Evolutionary conservation across 2,329 filamentous ascomycete genomes (phyloP).

Genomic region (Arthroderma uncinatum): DNA sequence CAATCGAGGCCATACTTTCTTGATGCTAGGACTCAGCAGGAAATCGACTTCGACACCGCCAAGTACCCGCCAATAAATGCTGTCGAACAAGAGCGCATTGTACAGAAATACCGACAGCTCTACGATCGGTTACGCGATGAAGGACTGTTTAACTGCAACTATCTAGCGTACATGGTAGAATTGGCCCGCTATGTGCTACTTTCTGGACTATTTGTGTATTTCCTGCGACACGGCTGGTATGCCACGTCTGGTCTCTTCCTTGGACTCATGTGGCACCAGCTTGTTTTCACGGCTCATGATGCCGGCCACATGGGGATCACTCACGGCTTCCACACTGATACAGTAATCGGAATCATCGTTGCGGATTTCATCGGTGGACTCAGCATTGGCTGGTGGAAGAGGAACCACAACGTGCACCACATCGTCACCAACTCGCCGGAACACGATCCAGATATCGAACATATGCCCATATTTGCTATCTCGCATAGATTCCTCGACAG

Average conservation of each 20-base stretch:
- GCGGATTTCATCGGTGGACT: constrained; percentile 83
- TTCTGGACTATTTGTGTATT: constrained; percentile 49
- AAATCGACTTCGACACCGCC: constrained; percentile 62
- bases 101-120: constrained; percentile 69
- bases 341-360: constrained; percentile 76
- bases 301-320: constrained; percentile 97
- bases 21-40: constrained; percentile 60
- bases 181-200: constrained; percentile 59
- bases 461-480: constrained; percentile 79
- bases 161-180: constrained; percentile 67
- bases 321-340: constrained; percentile 73
- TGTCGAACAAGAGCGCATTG: constrained; percentile 62
- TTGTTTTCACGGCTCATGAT: constrained; percentile 89
- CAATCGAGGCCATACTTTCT: constrained; percentile 49
- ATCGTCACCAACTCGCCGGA: constrained; percentile 92
- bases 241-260: constrained; percentile 59
- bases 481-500: constrained; percentile 67
- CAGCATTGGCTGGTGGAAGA: constrained; percentile 94
- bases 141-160: constrained; percentile 76
- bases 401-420: constrained; percentile 91
- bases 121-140: constrained; percentile 59
- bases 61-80: constrained; percentile 72
- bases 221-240: constrained; percentile 56
- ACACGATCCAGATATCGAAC: constrained; percentile 89
- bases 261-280: constrained; percentile 83